phyloP scores from a whole-genome alignment of 352 stramenopile species.

The Phytophthora sojae region DNA sequence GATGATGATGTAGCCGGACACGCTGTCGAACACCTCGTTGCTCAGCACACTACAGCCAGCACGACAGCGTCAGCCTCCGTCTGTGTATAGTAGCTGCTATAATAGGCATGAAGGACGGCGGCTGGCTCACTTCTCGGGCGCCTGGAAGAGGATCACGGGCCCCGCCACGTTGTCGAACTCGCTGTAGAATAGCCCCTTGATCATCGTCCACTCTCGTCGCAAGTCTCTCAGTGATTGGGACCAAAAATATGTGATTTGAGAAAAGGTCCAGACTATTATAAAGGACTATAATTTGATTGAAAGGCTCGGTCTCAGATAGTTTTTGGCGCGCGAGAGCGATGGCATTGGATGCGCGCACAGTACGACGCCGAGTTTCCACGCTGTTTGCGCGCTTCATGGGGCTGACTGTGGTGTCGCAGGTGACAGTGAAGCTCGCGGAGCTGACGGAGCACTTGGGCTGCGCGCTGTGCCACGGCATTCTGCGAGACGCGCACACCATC shows the following conservation, averaged over 20 bases:
- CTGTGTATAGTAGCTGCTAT: no score
- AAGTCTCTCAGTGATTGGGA: not conserved
- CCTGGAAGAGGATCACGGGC: constrained; percentile 92
- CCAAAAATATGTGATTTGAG: constrained; percentile 6
- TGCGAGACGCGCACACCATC: constrained; percentile 84
- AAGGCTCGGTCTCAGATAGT: constrained; percentile 15
- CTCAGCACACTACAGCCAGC: constrained; percentile 66
- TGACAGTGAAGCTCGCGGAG: constrained; percentile 56
- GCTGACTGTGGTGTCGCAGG: constrained; percentile 32
- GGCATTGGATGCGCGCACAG: constrained; percentile 39
- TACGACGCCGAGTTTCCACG: constrained; percentile 5
- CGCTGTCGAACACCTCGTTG: constrained; percentile 85
- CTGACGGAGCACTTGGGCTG: constrained; percentile 77
- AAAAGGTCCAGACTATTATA: constrained; percentile 1
- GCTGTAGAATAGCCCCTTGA: constrained; percentile 91
- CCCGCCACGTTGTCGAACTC: constrained; percentile 93
- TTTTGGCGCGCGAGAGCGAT: constrained; percentile 28
- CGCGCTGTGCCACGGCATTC: constrained; percentile 67
- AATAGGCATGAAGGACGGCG: no score
- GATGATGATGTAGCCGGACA: constrained; percentile 92
- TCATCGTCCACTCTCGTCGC: constrained; percentile 40
- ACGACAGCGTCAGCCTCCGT: not conserved
- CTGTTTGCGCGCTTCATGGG: not conserved
- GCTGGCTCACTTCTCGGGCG: constrained; percentile 67
- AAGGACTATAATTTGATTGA: constrained; percentile 12